Conservation (phyloP, 441 rosid species). For the Corymbia calophylla region DNA sequence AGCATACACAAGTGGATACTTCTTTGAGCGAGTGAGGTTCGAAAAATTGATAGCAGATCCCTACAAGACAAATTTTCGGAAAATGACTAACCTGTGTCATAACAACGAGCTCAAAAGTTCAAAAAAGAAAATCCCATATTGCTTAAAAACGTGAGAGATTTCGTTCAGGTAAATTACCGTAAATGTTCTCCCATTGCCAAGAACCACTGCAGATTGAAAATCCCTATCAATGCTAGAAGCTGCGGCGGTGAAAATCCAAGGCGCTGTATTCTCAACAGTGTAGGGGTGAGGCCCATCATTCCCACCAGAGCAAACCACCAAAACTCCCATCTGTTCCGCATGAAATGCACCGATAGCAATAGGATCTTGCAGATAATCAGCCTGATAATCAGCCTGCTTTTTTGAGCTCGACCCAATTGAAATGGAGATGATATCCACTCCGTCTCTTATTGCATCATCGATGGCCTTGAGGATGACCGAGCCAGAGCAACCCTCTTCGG, state of each 20-base stretch:
- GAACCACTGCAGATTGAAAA: slow-evolving; percentile 49
- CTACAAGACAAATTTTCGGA: slow-evolving; percentile 11
- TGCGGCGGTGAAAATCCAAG: slow-evolving; percentile 74
- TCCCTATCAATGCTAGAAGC: slow-evolving; percentile 78
- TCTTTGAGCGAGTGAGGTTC: slow-evolving; percentile 32
- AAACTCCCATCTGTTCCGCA: slow-evolving; percentile 52
- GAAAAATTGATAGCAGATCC: slow-evolving; percentile 68
- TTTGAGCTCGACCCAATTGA: slow-evolving; percentile 57
- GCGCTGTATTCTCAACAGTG: slow-evolving; percentile 59
- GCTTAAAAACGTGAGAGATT: not conserved
- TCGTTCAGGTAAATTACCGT: slow-evolving; percentile 20
- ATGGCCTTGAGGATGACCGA: slow-evolving; percentile 58
- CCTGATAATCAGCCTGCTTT: too few species aligned
- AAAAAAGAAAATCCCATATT: not conserved
- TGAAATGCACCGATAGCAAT: slow-evolving; percentile 88
- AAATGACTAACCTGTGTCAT: not conserved
- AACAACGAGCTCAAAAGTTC: not conserved
- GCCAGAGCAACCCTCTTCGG: slow-evolving; percentile 54
- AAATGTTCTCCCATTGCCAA: slow-evolving; percentile 52
- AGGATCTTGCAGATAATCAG: slow-evolving; percentile 54
- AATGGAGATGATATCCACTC: slow-evolving; percentile 68
- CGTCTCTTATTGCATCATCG: slow-evolving; percentile 72
- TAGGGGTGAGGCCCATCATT: slow-evolving; percentile 64
- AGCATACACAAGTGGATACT: slow-evolving; percentile 56
- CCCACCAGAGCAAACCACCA: slow-evolving; percentile 70